Conservation (phyloP, 768 basidiomycete genomes). For the Suillus lakei region DNA sequence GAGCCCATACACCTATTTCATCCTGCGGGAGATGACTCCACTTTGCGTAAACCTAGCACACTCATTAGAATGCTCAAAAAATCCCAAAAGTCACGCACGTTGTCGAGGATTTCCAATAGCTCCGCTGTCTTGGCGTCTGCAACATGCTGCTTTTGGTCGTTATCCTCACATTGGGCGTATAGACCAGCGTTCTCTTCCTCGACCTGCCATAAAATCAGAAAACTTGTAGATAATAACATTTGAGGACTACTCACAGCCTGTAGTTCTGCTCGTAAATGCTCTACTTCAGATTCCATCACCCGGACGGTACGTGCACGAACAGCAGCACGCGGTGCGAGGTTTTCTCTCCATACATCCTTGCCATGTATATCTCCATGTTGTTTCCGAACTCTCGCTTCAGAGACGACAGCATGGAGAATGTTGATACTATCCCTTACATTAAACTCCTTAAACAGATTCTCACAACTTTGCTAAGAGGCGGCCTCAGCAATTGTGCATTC, state of each 20-base stretch:
- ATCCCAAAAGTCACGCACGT: constrained; percentile 42
- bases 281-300: constrained; percentile 50
- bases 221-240: background rate
- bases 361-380: constrained; percentile 44
- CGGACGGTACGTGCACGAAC: constrained; percentile 69
- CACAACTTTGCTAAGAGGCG: constrained; percentile 62
- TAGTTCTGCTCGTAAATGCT: constrained; percentile 44
- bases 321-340: constrained; percentile 65
- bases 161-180: constrained; percentile 53
- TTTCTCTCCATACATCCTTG: constrained; percentile 67
- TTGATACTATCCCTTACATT: constrained; percentile 73
- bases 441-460: constrained; percentile 71
- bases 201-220: constrained; percentile 43
- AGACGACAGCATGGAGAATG: constrained; percentile 68
- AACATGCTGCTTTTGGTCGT: constrained; percentile 47
- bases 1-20: constrained; percentile 59
- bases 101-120: constrained; percentile 57
- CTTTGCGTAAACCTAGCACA: constrained; percentile 46
- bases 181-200: constrained; percentile 58
- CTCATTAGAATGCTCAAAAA: constrained; percentile 13
- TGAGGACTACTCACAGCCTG: constrained; percentile 11
- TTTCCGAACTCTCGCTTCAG: constrained; percentile 63
- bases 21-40: constrained; percentile 65
- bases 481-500: background rate
- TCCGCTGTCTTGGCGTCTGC: constrained; percentile 50